A percentile compares a stretch with the other conserved stretches of the same genome.
Evolutionary conservation across 169 alveolate species (phyloP).

Genomic region (Plasmodium chabaudi): DNA sequence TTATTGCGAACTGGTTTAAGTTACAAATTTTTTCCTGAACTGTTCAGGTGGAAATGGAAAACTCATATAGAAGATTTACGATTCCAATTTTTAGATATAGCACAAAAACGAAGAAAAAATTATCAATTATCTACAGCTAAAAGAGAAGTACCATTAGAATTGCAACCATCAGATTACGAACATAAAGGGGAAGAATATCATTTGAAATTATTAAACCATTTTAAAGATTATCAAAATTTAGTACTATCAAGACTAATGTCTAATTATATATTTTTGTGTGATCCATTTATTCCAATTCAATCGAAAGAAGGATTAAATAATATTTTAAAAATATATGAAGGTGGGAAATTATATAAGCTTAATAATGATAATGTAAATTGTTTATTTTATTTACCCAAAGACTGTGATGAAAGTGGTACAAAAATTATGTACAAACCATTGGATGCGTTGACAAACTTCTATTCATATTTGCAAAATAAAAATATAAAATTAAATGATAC

Average conservation of each 20-base stretch:
- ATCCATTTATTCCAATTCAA: slow-evolving; percentile 83
- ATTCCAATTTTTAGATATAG: slow-evolving; percentile 82
- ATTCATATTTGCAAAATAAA: slow-evolving; percentile 18
- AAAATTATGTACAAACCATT: slow-evolving; percentile 49
- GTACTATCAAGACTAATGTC: slow-evolving; percentile 81
- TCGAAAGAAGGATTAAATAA: slow-evolving; percentile 30
- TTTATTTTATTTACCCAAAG: slow-evolving; percentile 41
- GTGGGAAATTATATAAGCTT: slow-evolving; percentile 41
- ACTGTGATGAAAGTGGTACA: slow-evolving; percentile 9
- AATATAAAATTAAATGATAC: slow-evolving; percentile 44
- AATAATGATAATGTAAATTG: slow-evolving; percentile 29
- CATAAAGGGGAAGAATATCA: slow-evolving; percentile 82
- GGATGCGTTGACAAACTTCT: slow-evolving; percentile 48
- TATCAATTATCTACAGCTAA: slow-evolving; percentile 75
- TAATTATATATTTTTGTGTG: slow-evolving; percentile 80
- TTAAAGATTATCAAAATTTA: slow-evolving; percentile 78
- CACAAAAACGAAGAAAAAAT: slow-evolving; percentile 76
- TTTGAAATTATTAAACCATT: slow-evolving; percentile 75
- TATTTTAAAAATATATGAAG: neutral
- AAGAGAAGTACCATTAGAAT: slow-evolving; percentile 82
- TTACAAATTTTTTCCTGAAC: slow-evolving; percentile 89
- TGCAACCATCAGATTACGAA: slow-evolving; percentile 81
- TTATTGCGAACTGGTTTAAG: slow-evolving; percentile 89
- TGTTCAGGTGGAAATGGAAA: slow-evolving; percentile 90
- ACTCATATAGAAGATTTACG: slow-evolving; percentile 88